Evolutionary conservation across 1,284 basidiomycete species (phyloP), one percentile per base, ranked within the genome.

Genomic region (Malassezia obtusa): DNA sequence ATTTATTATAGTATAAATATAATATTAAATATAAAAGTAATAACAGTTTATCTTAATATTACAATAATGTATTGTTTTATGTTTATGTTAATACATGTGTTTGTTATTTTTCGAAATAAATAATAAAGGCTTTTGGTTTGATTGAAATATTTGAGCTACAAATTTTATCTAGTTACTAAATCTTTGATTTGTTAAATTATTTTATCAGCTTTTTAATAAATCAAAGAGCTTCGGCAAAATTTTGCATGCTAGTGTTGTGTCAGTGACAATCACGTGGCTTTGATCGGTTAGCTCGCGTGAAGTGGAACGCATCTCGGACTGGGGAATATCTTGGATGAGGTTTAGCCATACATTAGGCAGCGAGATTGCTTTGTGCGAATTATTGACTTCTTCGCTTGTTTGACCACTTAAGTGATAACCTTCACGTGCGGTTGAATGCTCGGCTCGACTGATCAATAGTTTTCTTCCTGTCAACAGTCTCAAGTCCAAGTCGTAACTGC

Each of bases 1-100:
- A 28, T 38, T 45, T 38, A 48, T n/a, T 41, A 43, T 4, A 26
- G 17, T 47, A 3, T 41, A 28, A 21, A 46, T 44, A 35, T n/a
- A 38, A 45, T 17, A 26, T 2, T 19, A 12, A 19, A 19, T 37
- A 30, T 30, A 26, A 17, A 25, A 39, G 25, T n/a, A n/a, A n/a
- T n/a, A n/a, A n/a, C n/a, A n/a, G n/a, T n/a, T n/a, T n/a, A n/a
- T 38, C 24, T 32, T 39, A 40, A 24, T 40, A 32, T 30, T 26
- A 32, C 25, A 30, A 32, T 17, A n/a, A n/a, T n/a, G n/a, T n/a
- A n/a, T n/a, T n/a, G n/a, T n/a, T n/a, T n/a, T n/a, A n/a, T 26
- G 28, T 24, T 21, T 38, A 19, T 31, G 14, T 39, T 32, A 33
- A 28, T 24, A 37, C 30, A 21, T 24, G 31, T 30, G 17, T 15